These are phyloP conservation scores for Lentinula novae-zelandiae DNA, from an alignment of 1,284 basidiomycete species.

Conservation along the genomic window DNA sequence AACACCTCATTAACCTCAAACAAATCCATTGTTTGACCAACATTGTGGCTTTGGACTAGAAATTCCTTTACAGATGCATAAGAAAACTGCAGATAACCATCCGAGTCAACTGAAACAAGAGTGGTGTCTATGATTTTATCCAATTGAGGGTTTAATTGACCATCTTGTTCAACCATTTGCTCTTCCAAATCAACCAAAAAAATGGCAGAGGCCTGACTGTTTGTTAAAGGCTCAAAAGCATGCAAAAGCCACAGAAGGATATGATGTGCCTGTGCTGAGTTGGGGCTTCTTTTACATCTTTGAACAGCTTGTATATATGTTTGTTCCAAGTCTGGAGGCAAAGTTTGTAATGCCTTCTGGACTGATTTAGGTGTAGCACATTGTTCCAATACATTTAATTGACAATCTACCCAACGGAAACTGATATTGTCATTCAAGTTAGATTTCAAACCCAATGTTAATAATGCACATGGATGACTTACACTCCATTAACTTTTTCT, in stretches of 20 bases:
- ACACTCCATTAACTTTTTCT: not conserved
- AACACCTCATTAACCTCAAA: no score
- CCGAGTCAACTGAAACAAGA: not conserved
- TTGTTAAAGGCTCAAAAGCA: not conserved
- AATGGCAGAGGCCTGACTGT: not conserved
- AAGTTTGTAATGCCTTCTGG: not conserved
- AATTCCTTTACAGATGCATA: not conserved
- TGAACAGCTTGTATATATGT: constrained; percentile 7
- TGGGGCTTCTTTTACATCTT: not conserved
- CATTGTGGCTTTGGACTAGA: no score
- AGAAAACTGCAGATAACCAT: not conserved
- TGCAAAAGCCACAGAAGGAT: not conserved
- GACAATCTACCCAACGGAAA: constrained; percentile 3
- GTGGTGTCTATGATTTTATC: not conserved
- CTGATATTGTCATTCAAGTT: not conserved
- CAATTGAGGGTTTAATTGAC: not conserved
- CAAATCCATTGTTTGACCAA: no score
- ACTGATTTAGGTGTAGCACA: not conserved
- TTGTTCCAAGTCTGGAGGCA: constrained; percentile 3
- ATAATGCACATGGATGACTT: not conserved
- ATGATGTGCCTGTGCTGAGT: not conserved
- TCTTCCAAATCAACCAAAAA: not conserved
- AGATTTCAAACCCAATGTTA: not conserved
- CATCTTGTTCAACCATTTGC: not conserved
- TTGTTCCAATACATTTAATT: not conserved